These are phyloP conservation scores for Cicer bijugum DNA, from an alignment of 306 rosid species.

Conservation along the genomic window DNA sequence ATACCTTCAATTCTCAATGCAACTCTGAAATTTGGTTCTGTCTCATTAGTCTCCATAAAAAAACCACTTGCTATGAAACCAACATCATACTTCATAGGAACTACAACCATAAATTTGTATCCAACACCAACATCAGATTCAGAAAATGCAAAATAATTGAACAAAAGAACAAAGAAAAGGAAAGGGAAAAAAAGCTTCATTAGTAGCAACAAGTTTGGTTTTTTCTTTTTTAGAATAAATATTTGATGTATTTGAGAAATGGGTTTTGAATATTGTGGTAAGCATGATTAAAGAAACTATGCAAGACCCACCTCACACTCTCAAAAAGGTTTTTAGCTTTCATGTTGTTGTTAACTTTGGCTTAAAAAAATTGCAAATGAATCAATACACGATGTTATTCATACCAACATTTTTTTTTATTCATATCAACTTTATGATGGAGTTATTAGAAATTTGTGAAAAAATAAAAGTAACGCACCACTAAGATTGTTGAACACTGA, in stretches of 20 bases:
- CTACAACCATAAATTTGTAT: conserved; percentile 55
- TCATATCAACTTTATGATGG: not conserved
- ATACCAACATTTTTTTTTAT: not conserved
- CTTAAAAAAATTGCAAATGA: conserved; percentile 39
- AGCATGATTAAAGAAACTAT: conserved; percentile 51
- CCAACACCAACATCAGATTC: conserved; percentile 57
- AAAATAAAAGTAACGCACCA: conserved; percentile 41
- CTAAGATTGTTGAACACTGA: conserved; percentile 18
- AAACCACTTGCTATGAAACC: conserved; percentile 73
- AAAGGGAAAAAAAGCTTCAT: conserved; percentile 62
- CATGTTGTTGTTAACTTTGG: conserved; percentile 43
- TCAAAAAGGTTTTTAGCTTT: conserved; percentile 54
- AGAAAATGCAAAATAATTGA: conserved; percentile 50
- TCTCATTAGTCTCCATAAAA: conserved; percentile 53
- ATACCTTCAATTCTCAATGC: conserved; percentile 73
- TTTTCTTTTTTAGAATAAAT: conserved; percentile 35
- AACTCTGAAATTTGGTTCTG: conserved; percentile 62
- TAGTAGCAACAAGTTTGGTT: conserved; percentile 30
- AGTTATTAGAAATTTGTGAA: not conserved
- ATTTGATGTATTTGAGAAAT: conserved; percentile 42
- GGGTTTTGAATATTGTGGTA: conserved; percentile 46
- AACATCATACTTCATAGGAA: conserved; percentile 56
- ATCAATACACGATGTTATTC: not conserved
- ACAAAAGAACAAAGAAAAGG: conserved; percentile 50
- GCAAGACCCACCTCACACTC: conserved; percentile 56